A percentile compares a stretch with the other conserved stretches of the same genome.
Evolutionary conservation across 306 rosid genomes (phyloP).

Genomic region (Dalbergia oliveri): DNA sequence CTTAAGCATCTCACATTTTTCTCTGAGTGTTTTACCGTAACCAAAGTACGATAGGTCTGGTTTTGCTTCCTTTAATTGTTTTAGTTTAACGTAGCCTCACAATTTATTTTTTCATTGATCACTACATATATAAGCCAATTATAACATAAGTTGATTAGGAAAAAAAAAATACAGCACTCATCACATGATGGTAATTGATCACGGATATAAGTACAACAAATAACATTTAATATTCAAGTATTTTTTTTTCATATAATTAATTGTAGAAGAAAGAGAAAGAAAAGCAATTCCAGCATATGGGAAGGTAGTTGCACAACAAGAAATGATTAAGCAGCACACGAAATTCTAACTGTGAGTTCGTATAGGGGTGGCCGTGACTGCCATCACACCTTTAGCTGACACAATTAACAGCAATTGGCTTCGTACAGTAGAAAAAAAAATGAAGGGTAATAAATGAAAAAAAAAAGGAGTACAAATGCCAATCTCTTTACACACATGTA

Average conservation of each 20-base stretch:
- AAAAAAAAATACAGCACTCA: background rate
- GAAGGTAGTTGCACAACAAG: conserved; percentile 48
- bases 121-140: background rate
- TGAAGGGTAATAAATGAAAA: conserved; percentile 4
- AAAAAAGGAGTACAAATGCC: conserved; percentile 54
- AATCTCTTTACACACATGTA: conserved; percentile 85
- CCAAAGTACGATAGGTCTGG: conserved; percentile 22
- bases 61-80: background rate
- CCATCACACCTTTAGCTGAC: conserved; percentile 75
- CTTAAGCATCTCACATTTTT: background rate
- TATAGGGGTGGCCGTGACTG: conserved; percentile 78
- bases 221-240: too few relatives aligned
- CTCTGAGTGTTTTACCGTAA: background rate
- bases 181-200: background rate
- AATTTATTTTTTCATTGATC: background rate
- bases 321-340: conserved; percentile 58
- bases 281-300: conserved; percentile 34
- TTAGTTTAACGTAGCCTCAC: background rate
- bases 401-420: conserved; percentile 61
- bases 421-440: conserved; percentile 47
- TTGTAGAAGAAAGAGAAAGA: background rate
- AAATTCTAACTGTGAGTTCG: conserved; percentile 62
- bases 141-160: background rate
- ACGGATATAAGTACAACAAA: too few relatives aligned
- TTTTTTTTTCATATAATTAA: too few relatives aligned